Percentiles rank a stretch among this genome's conserved stretches.
These are phyloP conservation scores for Dendrobium chrysotoxum DNA, from an alignment of 106 monocot genomes.

Conservation along the genomic window DNA sequence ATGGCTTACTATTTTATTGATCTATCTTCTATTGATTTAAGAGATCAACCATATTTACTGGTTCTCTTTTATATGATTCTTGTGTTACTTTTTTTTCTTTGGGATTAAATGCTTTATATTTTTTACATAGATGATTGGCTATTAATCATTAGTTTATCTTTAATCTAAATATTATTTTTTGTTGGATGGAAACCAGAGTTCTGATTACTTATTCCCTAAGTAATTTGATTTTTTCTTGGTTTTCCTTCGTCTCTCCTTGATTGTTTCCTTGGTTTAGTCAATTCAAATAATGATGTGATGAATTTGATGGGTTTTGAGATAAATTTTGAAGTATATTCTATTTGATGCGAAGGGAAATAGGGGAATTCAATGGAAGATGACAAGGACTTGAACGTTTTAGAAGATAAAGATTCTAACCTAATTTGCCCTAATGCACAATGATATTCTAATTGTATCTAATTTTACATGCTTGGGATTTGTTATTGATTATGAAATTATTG, in stretches of 20 bases:
- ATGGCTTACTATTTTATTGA: not conserved
- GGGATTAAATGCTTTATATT: not conserved
- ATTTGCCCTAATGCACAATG: no score
- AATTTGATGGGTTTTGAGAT: no score
- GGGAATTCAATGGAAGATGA: no score
- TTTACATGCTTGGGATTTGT: no score
- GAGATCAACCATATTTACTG: not conserved
- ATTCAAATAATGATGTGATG: no score
- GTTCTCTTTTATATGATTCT: not conserved
- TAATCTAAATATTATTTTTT: not conserved
- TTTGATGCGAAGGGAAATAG: no score
- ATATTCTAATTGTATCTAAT: no score
- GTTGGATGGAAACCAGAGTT: not conserved
- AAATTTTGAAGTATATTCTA: no score
- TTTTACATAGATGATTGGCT: not conserved
- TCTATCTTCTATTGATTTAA: not conserved
- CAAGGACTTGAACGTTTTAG: no score
- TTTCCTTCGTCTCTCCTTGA: not conserved
- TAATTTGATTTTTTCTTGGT: not conserved
- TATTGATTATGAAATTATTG: no score
- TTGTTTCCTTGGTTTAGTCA: not conserved
- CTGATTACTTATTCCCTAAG: constrained; percentile 2
- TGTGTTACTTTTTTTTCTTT: not conserved
- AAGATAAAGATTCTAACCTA: no score
- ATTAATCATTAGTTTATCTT: not conserved